Evolutionary conservation across 2,329 filamentous ascomycete genomes (phyloP), one percentile per base, ranked within the genome.

Genomic region (Dothideomycetidae sp.): DNA sequence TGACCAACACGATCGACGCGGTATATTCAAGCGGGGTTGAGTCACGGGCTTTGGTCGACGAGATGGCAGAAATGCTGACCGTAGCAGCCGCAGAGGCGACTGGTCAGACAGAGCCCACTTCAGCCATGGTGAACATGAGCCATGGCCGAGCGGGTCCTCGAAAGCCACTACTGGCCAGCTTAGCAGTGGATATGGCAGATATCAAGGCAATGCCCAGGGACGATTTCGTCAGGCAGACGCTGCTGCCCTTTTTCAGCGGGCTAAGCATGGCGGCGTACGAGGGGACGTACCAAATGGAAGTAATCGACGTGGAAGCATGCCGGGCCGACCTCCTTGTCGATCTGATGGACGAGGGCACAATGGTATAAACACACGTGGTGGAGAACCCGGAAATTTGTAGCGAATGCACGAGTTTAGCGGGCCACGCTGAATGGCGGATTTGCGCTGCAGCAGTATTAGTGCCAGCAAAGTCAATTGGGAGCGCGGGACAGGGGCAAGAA

Each of bases 1-100:
- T 98, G 39, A 93, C 85, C 2, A 90, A 98, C 58, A 96, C 88
- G 10, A 86, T 94, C 46, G 90, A 98, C 50, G 86, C 90, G 1
- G 81, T 98, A 21, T 93, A 98, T 58, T 76, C 81, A 10, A 77
- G 83, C 0, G 61, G 73, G 10, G 63, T 67, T 36, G 78, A 78
- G 60, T 70, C 75, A 42, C 71, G 83, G 1, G 83, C 83, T 2
- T 69, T 96, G 4, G 79, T 81, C 1, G 90, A 96, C 49, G 81
- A 90, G 50, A 67, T 93, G 5, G 79, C 82, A 0, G 82, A 92
- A 47, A 76, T 78, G 39, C 65, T 93, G 1, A 74, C 75, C 10
- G 63, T 39, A 21, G 37, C 39, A 5, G 42, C 21, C 18, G 63
- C 33, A 42, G 47, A 57, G 16, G 44, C 62, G 39, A 38, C 49